Evolutionary conservation across 768 basidiomycete species (phyloP).

Genomic region (Xanthoconium stramineum): DNA sequence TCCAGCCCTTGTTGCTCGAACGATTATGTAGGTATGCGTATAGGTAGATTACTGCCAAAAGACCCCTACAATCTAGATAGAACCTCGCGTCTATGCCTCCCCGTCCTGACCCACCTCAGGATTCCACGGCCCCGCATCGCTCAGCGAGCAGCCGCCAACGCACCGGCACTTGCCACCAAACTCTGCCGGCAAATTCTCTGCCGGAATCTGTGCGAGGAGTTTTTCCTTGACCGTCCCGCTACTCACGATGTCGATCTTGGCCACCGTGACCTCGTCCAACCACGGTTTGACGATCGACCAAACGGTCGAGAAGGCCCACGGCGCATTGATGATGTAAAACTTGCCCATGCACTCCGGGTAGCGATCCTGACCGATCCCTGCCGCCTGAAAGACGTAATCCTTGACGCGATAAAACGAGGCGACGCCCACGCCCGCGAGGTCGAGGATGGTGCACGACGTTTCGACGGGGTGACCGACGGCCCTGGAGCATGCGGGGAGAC

Average conservation of each 20-base stretch:
- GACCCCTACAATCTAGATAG: background rate
- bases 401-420: slow-evolving; percentile 87
- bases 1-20: slow-evolving; percentile 17
- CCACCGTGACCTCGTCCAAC: slow-evolving; percentile 93
- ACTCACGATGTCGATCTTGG: slow-evolving; percentile 92
- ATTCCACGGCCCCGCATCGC: slow-evolving; percentile 94
- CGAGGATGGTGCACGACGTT: slow-evolving; percentile 97
- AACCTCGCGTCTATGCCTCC: slow-evolving; percentile 15
- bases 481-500: slow-evolving; percentile 75
- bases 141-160: slow-evolving; percentile 75
- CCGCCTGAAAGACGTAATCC: slow-evolving; percentile 79
- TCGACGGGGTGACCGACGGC: slow-evolving; percentile 85
- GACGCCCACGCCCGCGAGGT: slow-evolving; percentile 70
- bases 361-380: slow-evolving; percentile 81
- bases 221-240: slow-evolving; percentile 60
- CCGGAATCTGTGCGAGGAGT: slow-evolving; percentile 77
- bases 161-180: slow-evolving; percentile 85
- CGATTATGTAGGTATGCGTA: slow-evolving; percentile 28
- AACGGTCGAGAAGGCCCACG: slow-evolving; percentile 86
- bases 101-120: slow-evolving; percentile 16
- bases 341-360: slow-evolving; percentile 97
- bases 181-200: slow-evolving; percentile 79
- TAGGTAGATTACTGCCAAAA: slow-evolving; percentile 27
- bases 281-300: slow-evolving; percentile 90
- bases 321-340: slow-evolving; percentile 98